Base-by-base conservation (phyloP, 345 rosid species). In the Microthlaspi erraticum region DNA sequence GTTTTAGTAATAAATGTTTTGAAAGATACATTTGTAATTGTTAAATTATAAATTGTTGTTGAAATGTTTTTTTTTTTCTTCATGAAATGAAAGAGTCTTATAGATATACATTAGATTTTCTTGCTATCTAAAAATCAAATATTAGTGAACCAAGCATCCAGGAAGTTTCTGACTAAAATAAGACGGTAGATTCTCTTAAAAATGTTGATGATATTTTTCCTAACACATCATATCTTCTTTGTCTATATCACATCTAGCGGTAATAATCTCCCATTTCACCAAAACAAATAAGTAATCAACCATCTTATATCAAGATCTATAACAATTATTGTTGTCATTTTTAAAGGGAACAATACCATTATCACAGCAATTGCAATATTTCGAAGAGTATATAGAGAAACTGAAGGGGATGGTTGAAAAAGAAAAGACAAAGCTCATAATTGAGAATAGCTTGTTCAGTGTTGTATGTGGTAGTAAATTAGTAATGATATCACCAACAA, bases 401-500 rank as follows among this genome's bases (percentile, higher is more conserved):
- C 37, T 86, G 34, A 80, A 73, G 31, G 36, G 1, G 3, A 23
- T 42, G 10, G 74, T 82, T 23, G 94, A 89, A 49, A 84, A 81
- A 72, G 68, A 81, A 14, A 78, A 41, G 57, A 71, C 84, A 39
- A 64, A 64, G 5, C 59, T 66, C 63, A 77, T 80, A 52, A 11
- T 83, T 9, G 53, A 66, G 41, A 83, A 79, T 7, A 77, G 81
- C 68, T 12, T 86, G 18, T 77, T 74, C 72, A 10, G 79, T 0
- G 71, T 83, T 11, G 75, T 81, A n/a, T 54, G 81, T 11, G 84
- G 91, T 34, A 84, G 82, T 71, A 73, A 82, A n/a, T n/a, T n/a
- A n/a, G n/a, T n/a, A n/a, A n/a, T 11, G 93, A 88, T 78, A 81
- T 88, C 6, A 87, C 83, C 31, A 79, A 74, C 64, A 73, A 73